These are phyloP conservation scores for Cynara cardunculus DNA, from an alignment of 129 eudicot species.

Conservation along the genomic window DNA sequence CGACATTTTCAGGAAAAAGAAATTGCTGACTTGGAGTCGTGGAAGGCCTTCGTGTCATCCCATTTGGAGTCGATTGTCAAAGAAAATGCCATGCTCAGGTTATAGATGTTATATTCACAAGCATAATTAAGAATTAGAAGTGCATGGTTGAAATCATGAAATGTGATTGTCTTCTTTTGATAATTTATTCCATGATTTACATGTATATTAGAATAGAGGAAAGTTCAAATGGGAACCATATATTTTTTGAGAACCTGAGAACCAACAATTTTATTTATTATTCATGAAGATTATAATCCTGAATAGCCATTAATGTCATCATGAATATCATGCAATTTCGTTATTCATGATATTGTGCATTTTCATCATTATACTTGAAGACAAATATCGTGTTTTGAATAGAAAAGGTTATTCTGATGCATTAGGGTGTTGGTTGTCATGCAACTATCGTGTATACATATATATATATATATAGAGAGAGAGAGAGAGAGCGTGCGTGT, in stretches of 20 bases:
- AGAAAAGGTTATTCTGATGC: neutral
- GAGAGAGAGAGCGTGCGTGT: no score
- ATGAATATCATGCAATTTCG: neutral
- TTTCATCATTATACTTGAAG: neutral
- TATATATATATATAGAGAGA: no score
- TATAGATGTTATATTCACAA: constrained; percentile 2
- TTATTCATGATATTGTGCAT: neutral
- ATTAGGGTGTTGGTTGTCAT: neutral
- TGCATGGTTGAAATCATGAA: neutral
- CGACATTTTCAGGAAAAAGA: constrained; percentile 55
- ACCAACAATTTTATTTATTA: neutral
- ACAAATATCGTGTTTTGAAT: neutral
- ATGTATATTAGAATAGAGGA: neutral
- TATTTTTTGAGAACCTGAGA: no score
- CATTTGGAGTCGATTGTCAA: constrained; percentile 50
- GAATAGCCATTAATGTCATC: neutral
- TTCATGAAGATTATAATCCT: neutral
- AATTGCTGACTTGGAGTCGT: constrained; percentile 54
- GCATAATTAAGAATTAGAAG: neutral
- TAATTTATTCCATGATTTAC: neutral
- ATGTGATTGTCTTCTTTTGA: neutral
- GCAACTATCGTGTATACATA: neutral
- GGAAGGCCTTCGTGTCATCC: constrained; percentile 63
- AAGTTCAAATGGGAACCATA: neutral
- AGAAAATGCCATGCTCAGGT: constrained; percentile 77